Evolutionary conservation across 1,284 basidiomycete genomes (phyloP).

Genomic region (Rhodofomes roseus): DNA sequence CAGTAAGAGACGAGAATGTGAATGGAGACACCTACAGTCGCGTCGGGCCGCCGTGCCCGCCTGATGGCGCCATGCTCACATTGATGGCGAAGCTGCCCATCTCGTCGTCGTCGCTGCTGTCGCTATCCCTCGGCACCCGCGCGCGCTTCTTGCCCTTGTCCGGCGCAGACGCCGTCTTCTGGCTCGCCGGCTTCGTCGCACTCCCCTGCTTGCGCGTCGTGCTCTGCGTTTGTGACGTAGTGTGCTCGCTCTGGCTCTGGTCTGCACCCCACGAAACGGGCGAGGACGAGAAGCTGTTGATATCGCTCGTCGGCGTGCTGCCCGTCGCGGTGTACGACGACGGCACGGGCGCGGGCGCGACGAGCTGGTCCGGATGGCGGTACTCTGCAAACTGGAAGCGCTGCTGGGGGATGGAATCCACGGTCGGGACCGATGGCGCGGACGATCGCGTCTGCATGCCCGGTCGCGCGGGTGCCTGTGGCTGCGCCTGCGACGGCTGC

Average conservation of each 20-base stretch:
- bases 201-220: background rate
- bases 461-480: background rate
- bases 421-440: background rate
- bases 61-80: conserved; percentile 18
- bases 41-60: conserved; percentile 15
- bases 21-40: conserved; percentile 18
- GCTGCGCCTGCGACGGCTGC: background rate
- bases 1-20: background rate
- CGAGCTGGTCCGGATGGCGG: conserved; percentile 14
- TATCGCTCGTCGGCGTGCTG: conserved; percentile 18
- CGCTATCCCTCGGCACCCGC: conserved; percentile 15
- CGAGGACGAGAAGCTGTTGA: conserved; percentile 3
- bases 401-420: conserved; percentile 12
- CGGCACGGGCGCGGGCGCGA: conserved; percentile 6
- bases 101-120: conserved; percentile 21
- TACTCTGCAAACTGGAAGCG: conserved; percentile 19
- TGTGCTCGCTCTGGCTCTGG: conserved; percentile 4
- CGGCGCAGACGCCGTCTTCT: background rate
- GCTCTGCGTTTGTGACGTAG: background rate
- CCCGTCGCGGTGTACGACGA: background rate
- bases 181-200: background rate
- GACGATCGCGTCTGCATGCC: background rate
- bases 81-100: conserved; percentile 10
- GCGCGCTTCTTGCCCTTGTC: conserved; percentile 10
- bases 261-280: conserved; percentile 9